Conservation (phyloP, 2,329 filamentous ascomycete species). For the Stagonosporopsis cucurbitacearum region DNA sequence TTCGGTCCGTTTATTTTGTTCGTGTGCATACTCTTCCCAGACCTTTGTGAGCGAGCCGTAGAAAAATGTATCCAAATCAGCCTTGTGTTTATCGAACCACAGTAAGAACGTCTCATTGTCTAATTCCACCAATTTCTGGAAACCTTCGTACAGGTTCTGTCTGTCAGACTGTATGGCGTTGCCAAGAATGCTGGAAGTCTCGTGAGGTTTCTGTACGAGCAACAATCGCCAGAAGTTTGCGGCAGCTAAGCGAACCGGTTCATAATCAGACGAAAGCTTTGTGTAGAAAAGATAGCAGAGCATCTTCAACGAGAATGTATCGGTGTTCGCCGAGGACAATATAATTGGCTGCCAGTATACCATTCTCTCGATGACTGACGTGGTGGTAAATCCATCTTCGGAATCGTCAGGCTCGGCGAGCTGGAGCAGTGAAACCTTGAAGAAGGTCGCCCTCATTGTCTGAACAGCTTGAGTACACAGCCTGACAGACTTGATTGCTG, state of each 20-base stretch:
- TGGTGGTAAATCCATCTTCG: conserved; percentile 66
- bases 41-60: conserved; percentile 78
- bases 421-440: conserved; percentile 78
- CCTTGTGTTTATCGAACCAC: conserved; percentile 85
- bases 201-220: conserved; percentile 88
- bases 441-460: conserved; percentile 76
- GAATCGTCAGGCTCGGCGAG: conserved; percentile 82
- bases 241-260: conserved; percentile 73
- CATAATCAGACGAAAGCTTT: conserved; percentile 76
- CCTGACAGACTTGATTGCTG: conserved; percentile 83
- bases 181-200: conserved; percentile 75
- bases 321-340: conserved; percentile 75
- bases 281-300: conserved; percentile 93
- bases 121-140: conserved; percentile 82
- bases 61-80: conserved; percentile 81
- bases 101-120: conserved; percentile 86
- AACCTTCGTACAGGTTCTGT: conserved; percentile 73
- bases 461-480: conserved; percentile 84
- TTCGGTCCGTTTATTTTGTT: conserved; percentile 80
- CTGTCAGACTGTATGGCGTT: conserved; percentile 75
- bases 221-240: conserved; percentile 90
- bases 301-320: conserved; percentile 82
- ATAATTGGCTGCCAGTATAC: conserved; percentile 96
- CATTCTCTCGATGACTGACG: conserved; percentile 80
- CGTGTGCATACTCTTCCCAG: conserved; percentile 86